Conservation (phyloP, 768 basidiomycete genomes). For the Harrya chromipes region DNA sequence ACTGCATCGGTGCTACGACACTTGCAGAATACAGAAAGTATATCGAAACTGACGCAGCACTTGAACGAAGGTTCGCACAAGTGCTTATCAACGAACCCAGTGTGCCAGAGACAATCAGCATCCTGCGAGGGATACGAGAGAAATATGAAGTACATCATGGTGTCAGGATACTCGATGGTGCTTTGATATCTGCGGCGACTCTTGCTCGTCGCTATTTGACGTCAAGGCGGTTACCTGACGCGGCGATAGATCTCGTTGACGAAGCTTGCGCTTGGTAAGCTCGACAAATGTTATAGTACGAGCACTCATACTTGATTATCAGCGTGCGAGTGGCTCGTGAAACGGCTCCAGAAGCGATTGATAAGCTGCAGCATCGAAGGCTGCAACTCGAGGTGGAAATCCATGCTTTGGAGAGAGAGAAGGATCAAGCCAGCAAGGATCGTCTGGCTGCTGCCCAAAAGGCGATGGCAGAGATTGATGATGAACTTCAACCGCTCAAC, state of each 20-base stretch:
- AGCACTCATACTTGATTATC: constrained; percentile 4
- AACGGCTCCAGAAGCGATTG: constrained; percentile 91
- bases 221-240: constrained; percentile 72
- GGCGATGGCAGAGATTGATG: constrained; percentile 79
- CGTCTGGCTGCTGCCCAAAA: constrained; percentile 72
- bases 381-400: constrained; percentile 93
- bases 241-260: constrained; percentile 90
- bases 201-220: constrained; percentile 94
- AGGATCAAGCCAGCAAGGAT: constrained; percentile 85
- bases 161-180: constrained; percentile 83
- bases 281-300: not conserved
- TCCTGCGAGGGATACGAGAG: constrained; percentile 90
- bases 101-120: constrained; percentile 88
- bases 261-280: constrained; percentile 84
- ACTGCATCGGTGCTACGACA: constrained; percentile 88
- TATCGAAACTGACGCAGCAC: constrained; percentile 89
- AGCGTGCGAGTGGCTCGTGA: constrained; percentile 91
- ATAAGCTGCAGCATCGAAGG: constrained; percentile 83
- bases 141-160: constrained; percentile 93
- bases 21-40: constrained; percentile 89
- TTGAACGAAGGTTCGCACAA: constrained; percentile 91
- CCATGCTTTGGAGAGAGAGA: constrained; percentile 91
- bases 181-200: constrained; percentile 85
- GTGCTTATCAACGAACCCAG: constrained; percentile 89
- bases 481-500: constrained; percentile 76